Base-by-base conservation (phyloP, 805 yeast genomes). In the Wickerhamomyces bisporus region DNA sequence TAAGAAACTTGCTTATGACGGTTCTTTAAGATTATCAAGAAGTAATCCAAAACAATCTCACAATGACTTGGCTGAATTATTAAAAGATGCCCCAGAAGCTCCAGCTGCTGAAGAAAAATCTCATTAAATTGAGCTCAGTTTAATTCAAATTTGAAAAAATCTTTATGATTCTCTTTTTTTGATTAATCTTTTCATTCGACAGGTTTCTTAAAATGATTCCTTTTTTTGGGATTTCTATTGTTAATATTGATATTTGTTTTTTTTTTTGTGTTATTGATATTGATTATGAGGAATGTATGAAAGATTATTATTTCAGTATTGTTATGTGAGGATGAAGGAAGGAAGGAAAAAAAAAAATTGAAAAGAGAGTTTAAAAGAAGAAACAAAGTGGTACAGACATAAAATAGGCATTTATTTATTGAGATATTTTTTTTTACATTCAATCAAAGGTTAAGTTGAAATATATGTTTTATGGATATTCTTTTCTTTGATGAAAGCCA, bases 1-100 rank as follows among this genome's bases (percentile, higher is more conserved):
- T 57, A 76, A 66, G 61, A 75, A 75, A 58, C 49, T 76, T 30
- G 58, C 65, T 26, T 61, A 67, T 38, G 82, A 76, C 51, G 60
- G 52, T 23, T 58, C 74, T 43, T 59, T 76, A 49, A 73, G 75
- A 63, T 55, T 76, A 35, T 65, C 70, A 39, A 70, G 74, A 66
- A 64, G 39, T 19, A 52, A 64, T 52, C 80, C 81, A 53, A 59
- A 59, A 35, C 52, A 50, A 43, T 40, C 48, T 29, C 44, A 41
- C 14, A 49, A 43, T 23, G 41, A 42, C 27, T 38, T 45, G 35
- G 25, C 24, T 29, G 27, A 57, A 56, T 34, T 55, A 58, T 29
- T 47, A 52, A 41, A 42, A 30, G 43, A 43, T 20, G 30, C 37
- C 20, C 17, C 26, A 19, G 27, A 18, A 5, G 25, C 25, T 15